Evolutionary conservation across 768 basidiomycete genomes (phyloP).

Genomic region (Trametes cingulata): DNA sequence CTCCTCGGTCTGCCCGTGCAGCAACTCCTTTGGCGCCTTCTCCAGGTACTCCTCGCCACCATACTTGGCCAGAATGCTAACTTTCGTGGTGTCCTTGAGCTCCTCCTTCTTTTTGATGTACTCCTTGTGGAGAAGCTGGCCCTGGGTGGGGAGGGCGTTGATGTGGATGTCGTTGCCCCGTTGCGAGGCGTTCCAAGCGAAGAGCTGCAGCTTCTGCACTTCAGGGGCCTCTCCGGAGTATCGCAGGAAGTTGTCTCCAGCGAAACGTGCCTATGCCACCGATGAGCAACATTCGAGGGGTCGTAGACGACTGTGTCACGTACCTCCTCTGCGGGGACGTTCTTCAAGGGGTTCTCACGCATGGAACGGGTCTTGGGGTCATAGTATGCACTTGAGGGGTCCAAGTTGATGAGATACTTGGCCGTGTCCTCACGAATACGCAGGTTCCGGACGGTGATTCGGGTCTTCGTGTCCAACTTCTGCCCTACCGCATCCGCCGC

Average conservation of each 20-base stretch:
- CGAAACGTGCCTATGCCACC: slow-evolving; percentile 70
- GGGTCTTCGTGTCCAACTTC: slow-evolving; percentile 96
- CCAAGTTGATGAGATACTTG: slow-evolving; percentile 96
- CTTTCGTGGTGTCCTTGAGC: slow-evolving; percentile 84
- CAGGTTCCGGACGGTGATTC: slow-evolving; percentile 96
- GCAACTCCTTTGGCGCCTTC: slow-evolving; percentile 84
- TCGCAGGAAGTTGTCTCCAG: slow-evolving; percentile 95
- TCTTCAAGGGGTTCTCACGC: slow-evolving; percentile 90
- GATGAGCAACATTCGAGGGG: slow-evolving; percentile 8
- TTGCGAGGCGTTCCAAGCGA: slow-evolving; percentile 95
- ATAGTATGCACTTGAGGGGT: slow-evolving; percentile 95
- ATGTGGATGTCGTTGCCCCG: slow-evolving; percentile 94
- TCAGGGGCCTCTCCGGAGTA: slow-evolving; percentile 91
- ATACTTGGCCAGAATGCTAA: slow-evolving; percentile 88
- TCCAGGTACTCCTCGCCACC: slow-evolving; percentile 93
- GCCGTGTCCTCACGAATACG: slow-evolving; percentile 99
- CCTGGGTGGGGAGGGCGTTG: slow-evolving; percentile 95
- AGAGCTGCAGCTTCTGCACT: slow-evolving; percentile 89
- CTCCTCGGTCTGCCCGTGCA: slow-evolving; percentile 95
- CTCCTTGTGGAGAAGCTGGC: slow-evolving; percentile 87
- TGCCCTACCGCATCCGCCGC: slow-evolving; percentile 97
- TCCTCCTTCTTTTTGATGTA: slow-evolving; percentile 92
- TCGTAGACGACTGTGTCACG: slow-evolving; percentile 31
- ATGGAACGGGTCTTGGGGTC: slow-evolving; percentile 99
- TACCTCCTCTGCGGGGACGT: slow-evolving; percentile 85